phyloP scores from a whole-genome alignment of 176 grass and related monocot species.

The Raddia guianensis region DNA sequence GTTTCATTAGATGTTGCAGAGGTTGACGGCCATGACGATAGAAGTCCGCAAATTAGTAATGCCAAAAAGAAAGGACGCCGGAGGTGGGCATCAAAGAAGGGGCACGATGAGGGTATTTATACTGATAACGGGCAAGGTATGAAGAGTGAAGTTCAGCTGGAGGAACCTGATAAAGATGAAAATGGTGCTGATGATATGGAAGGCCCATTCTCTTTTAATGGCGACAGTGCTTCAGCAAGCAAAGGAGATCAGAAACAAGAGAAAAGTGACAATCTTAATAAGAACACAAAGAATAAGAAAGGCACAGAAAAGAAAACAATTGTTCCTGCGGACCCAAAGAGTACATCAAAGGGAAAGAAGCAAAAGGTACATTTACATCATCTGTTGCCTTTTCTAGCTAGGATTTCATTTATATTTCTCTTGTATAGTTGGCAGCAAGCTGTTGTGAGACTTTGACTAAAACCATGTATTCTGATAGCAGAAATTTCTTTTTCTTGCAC shows the following conservation, averaged over 20 bases:
- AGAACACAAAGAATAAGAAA: slow-evolving; percentile 68
- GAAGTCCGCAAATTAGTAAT: slow-evolving; percentile 32
- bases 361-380: slow-evolving; percentile 63
- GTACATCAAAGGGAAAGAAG: slow-evolving; percentile 71
- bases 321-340: slow-evolving; percentile 53
- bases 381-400: not conserved
- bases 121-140: slow-evolving; percentile 26
- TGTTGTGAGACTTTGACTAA: not conserved
- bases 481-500: not conserved
- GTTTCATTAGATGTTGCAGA: not conserved
- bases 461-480: slow-evolving; percentile 13
- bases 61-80: slow-evolving; percentile 51
- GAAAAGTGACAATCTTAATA: slow-evolving; percentile 53
- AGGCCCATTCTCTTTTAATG: slow-evolving; percentile 47
- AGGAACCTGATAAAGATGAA: slow-evolving; percentile 40
- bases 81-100: slow-evolving; percentile 49
- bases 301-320: slow-evolving; percentile 50
- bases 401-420: slow-evolving; percentile 3
- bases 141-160: slow-evolving; percentile 19
- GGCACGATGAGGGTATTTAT: slow-evolving; percentile 37
- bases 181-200: slow-evolving; percentile 46
- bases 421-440: slow-evolving; percentile 1
- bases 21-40: slow-evolving; percentile 16
- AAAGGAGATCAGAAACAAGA: slow-evolving; percentile 51
- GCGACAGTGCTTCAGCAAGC: slow-evolving; percentile 37